Evolutionary conservation across 179 eudicot genomes (phyloP).

Genomic region (Beta corolliflora): DNA sequence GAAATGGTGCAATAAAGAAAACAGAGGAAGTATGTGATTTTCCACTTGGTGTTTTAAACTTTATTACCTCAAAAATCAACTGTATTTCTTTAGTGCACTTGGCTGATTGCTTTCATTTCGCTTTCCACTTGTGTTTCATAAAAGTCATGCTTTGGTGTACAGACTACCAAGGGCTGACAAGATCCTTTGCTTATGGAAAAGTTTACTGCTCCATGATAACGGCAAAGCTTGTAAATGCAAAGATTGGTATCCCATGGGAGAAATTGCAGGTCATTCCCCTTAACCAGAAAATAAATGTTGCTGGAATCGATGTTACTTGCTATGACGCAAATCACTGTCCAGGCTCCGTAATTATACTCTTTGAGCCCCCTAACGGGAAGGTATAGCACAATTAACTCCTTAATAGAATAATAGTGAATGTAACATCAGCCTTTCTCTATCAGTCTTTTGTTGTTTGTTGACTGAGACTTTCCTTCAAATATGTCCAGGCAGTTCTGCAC

Average conservation of each 20-base stretch:
- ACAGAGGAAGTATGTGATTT: neutral
- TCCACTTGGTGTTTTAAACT: neutral
- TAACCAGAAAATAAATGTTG: conserved; percentile 62
- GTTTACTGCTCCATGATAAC: conserved; percentile 84
- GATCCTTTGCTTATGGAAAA: conserved; percentile 81
- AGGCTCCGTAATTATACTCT: conserved; percentile 76
- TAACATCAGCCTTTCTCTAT: neutral
- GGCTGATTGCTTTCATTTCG: neutral
- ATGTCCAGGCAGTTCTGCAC: conserved; percentile 79
- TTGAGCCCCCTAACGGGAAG: conserved; percentile 91
- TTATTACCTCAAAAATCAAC: neutral
- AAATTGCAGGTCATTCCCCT: conserved; percentile 70
- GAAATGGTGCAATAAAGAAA: no score
- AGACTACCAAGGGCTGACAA: conserved; percentile 94
- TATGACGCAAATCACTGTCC: conserved; percentile 99
- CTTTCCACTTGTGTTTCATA: conserved; percentile 1
- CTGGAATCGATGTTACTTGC: conserved; percentile 81
- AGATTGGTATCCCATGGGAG: conserved; percentile 87
- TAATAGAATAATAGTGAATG: neutral
- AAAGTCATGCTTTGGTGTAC: conserved; percentile 26
- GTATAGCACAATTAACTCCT: conserved; percentile 41
- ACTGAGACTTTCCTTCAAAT: conserved; percentile 21
- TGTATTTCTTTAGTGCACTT: neutral
- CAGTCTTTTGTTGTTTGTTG: conserved; percentile 13
- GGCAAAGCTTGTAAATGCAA: conserved; percentile 80